Evolutionary conservation across 1,284 basidiomycete genomes (phyloP).

Genomic region (Ustilago curta): DNA sequence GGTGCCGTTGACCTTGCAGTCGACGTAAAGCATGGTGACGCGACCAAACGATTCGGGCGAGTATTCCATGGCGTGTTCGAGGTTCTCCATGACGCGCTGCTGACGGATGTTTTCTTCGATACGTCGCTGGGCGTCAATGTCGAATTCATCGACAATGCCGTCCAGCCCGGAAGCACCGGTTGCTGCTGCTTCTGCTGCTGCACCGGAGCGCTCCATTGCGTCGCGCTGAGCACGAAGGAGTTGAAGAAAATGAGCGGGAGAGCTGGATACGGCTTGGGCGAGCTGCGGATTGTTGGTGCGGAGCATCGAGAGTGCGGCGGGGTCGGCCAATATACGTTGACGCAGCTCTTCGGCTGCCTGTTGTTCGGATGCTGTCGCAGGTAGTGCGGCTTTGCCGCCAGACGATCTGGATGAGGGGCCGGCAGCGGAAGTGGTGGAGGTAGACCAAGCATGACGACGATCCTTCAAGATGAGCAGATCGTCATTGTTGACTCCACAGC

Average conservation of each 20-base stretch:
- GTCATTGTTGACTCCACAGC: conserved; percentile 56
- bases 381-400: background rate
- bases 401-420: background rate
- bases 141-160: conserved; percentile 78
- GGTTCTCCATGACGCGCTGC: conserved; percentile 82
- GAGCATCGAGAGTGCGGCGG: conserved; percentile 80
- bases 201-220: conserved; percentile 71
- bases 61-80: conserved; percentile 69
- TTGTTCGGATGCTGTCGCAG: conserved; percentile 72
- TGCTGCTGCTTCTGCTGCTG: conserved; percentile 71
- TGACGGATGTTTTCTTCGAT: conserved; percentile 95
- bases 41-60: conserved; percentile 89
- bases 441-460: conserved; percentile 6
- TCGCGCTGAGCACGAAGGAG: conserved; percentile 47
- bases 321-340: conserved; percentile 85
- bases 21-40: conserved; percentile 96
- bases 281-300: conserved; percentile 70
- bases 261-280: conserved; percentile 34
- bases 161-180: conserved; percentile 72
- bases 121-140: conserved; percentile 82
- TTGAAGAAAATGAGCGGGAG: conserved; percentile 29
- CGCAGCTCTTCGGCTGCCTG: conserved; percentile 91
- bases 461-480: conserved; percentile 58
- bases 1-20: conserved; percentile 82
- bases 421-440: conserved; percentile 1